A percentile compares a stretch with the other conserved stretches of the same genome.
Conservation (phyloP, 2,329 filamentous ascomycete genomes). For the Pseudogymnoascus pannorum region DNA sequence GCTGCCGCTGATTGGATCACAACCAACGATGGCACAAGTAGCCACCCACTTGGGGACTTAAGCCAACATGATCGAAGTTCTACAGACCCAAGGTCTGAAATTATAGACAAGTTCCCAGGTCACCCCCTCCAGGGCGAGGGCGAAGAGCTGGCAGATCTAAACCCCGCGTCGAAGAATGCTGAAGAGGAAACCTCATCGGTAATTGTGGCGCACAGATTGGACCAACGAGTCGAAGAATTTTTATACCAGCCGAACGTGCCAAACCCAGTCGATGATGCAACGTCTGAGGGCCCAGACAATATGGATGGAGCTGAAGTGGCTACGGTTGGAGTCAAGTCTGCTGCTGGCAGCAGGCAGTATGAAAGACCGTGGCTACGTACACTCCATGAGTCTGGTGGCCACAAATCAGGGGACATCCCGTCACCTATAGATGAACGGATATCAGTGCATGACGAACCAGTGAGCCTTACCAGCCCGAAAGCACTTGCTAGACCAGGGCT, state of each 20-base stretch:
- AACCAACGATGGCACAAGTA: background rate
- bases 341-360: background rate
- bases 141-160: background rate
- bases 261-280: background rate
- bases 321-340: background rate
- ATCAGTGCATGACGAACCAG: background rate
- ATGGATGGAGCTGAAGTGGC: background rate
- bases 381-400: background rate
- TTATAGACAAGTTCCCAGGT: background rate
- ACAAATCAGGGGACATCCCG: background rate
- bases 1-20: background rate
- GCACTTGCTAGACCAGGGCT: background rate
- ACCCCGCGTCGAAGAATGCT: background rate
- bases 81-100: background rate
- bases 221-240: background rate
- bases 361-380: background rate
- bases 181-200: background rate
- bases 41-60: background rate
- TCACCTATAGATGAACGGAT: background rate
- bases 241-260: background rate
- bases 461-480: background rate
- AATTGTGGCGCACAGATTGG: background rate
- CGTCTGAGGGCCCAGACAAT: background rate
- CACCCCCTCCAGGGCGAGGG: background rate
- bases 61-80: background rate